Base-by-base conservation (phyloP, 1,139 yeast genomes). In the Kazachstania sp. region DNA sequence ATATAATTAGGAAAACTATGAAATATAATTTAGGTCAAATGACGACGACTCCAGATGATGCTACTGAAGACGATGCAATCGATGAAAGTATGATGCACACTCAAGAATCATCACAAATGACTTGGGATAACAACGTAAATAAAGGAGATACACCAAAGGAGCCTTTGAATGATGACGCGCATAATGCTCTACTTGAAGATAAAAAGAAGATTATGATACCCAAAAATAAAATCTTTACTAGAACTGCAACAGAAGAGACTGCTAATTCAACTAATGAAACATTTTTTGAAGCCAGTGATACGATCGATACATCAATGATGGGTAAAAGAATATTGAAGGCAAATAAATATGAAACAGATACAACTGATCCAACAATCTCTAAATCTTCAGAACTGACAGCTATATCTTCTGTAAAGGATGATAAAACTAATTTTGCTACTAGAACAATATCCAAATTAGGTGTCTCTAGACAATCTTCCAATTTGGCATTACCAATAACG, bases 11-110 rank as follows among this genome's bases (percentile, higher is more conserved):
- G 4, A 38, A 45, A 15, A 37, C 44, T 36, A 41, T 48, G 12
- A 40, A 32, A 5, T 38, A 34, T 23, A 29, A 30, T 20, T 28
- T 52, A 26, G 53, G 52, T 8, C 54, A 49, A 45, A 45, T 47
- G 43, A 13, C 9, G 15, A 30, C 36, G 30, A 19, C 16, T 18
- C 42, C 40, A n/a, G 5, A 3, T 16, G 30, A 11, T 28, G n/a
- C 13, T 34, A 20, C 26, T 26, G 26, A 41, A 20, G 26, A 34
- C 34, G 37, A 32, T 16, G 32, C 19, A 13, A 13, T 16, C 20
- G 41, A 28, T 15, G 31, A 20, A 23, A 30, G 16, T 20, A 11
- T n/a, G 15, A 28, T 30, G 18, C 42, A 39, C 3, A 39, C 36
- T 12, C 42, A 39, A 28, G 36, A 30, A 26, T 30, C 20, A 5